A percentile compares a stretch with the other conserved stretches of the same genome.
These are phyloP conservation scores for Fusarium sp. DNA, from an alignment of 2,329 filamentous ascomycete species.

Conservation along the genomic window DNA sequence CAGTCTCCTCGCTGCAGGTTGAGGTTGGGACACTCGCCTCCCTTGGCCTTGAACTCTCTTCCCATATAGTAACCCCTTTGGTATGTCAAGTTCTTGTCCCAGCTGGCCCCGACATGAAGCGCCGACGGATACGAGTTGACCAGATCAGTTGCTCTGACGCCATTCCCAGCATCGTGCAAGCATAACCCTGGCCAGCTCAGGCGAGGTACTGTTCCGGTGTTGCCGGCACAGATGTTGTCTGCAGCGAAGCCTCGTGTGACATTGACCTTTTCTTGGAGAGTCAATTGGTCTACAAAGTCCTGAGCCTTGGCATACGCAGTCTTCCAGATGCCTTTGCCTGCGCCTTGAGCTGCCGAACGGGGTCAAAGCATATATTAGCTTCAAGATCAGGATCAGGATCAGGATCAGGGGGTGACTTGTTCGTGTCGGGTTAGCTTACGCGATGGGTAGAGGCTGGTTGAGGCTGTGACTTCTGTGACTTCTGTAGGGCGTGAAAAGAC, in stretches of 20 bases:
- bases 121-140: conserved; percentile 60
- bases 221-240: conserved; percentile 59
- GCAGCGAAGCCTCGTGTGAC: conserved; percentile 63
- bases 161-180: conserved; percentile 60
- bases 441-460: conserved; percentile 18
- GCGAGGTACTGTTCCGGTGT: conserved; percentile 56
- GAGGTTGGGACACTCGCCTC: conserved; percentile 54
- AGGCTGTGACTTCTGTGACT: neutral
- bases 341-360: conserved; percentile 14
- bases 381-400: neutral
- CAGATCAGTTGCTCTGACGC: conserved; percentile 58
- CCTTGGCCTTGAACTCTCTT: conserved; percentile 64
- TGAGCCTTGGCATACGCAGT: conserved; percentile 67
- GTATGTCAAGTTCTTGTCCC: conserved; percentile 64
- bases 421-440: conserved; percentile 17
- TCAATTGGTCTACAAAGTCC: conserved; percentile 67
- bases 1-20: too few relatives aligned
- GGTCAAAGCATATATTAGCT: conserved; percentile 12
- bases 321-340: conserved; percentile 57
- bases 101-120: conserved; percentile 59
- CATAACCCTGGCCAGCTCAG: conserved; percentile 59
- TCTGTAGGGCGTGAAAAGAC: conserved; percentile 7
- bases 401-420: conserved; percentile 2
- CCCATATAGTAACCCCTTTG: conserved; percentile 62
- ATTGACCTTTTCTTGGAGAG: conserved; percentile 70